These are phyloP conservation scores for Alternaria sp. DNA, from an alignment of 2,329 filamentous ascomycete species.

Conservation along the genomic window DNA sequence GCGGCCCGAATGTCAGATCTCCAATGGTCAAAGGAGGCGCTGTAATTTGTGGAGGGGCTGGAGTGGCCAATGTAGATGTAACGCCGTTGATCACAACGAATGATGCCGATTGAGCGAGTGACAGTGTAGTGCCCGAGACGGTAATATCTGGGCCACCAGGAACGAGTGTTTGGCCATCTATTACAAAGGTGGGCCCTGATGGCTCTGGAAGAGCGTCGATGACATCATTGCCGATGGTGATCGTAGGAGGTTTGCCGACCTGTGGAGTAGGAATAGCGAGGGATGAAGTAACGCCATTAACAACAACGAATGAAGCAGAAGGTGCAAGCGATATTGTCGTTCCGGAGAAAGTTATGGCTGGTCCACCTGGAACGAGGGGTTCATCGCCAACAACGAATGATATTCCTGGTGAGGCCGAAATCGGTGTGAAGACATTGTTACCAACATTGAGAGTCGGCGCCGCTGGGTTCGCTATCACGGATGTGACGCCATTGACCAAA, in stretches of 20 bases:
- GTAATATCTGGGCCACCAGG: slow-evolving; percentile 44
- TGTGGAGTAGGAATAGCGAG: slow-evolving; percentile 29
- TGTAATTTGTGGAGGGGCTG: slow-evolving; percentile 25
- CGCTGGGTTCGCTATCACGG: slow-evolving; percentile 35
- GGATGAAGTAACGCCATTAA: slow-evolving; percentile 44
- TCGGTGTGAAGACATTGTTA: slow-evolving; percentile 29
- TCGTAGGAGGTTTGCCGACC: slow-evolving; percentile 24
- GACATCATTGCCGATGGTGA: slow-evolving; percentile 26
- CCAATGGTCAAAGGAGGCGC: slow-evolving; percentile 41
- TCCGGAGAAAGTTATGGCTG: slow-evolving; percentile 38
- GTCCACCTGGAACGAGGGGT: slow-evolving; percentile 44
- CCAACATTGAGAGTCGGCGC: slow-evolving; percentile 36
- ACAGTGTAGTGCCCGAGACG: slow-evolving; percentile 42
- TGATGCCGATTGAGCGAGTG: slow-evolving; percentile 37
- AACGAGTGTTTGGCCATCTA: slow-evolving; percentile 47
- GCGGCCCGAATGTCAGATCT: slow-evolving; percentile 32
- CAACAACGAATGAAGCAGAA: slow-evolving; percentile 34
- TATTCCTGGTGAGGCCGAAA: slow-evolving; percentile 34
- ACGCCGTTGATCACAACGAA: slow-evolving; percentile 43
- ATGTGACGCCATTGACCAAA: slow-evolving; percentile 42
- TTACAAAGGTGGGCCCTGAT: slow-evolving; percentile 33
- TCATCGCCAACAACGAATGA: slow-evolving; percentile 47
- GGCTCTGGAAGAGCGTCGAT: slow-evolving; percentile 12
- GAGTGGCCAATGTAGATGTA: slow-evolving; percentile 43
- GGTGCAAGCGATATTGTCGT: slow-evolving; percentile 39